Conservation (phyloP, 1,284 basidiomycete species). For the Malassezia obtusa region DNA sequence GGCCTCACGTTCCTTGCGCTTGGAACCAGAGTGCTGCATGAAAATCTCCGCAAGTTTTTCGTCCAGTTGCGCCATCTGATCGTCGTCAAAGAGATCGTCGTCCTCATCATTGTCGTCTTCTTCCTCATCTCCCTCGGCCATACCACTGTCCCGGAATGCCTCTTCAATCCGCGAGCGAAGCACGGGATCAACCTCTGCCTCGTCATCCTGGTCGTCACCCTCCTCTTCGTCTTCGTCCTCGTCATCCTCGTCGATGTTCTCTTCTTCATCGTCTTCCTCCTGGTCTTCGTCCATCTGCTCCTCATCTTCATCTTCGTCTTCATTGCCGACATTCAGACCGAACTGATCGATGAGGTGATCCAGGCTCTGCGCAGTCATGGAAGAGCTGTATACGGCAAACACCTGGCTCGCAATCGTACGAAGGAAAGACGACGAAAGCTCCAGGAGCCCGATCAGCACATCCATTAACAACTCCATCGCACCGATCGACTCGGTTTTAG, state of each 20-base stretch:
- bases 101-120: conserved; percentile 49
- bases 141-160: conserved; percentile 64
- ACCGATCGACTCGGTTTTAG: conserved; percentile 53
- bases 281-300: conserved; percentile 50
- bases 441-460: conserved; percentile 74
- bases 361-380: conserved; percentile 64
- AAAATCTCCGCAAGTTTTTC: conserved; percentile 85
- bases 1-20: conserved; percentile 20
- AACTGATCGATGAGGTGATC: conserved; percentile 63
- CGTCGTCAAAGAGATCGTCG: conserved; percentile 55
- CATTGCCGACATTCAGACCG: conserved; percentile 18
- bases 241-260: conserved; percentile 54
- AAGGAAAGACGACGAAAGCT: conserved; percentile 72
- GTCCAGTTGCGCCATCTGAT: conserved; percentile 94
- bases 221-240: conserved; percentile 50
- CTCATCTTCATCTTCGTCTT: conserved; percentile 14
- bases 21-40: conserved; percentile 58
- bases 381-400: conserved; percentile 65
- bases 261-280: conserved; percentile 24
- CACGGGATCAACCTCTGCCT: conserved; percentile 54
- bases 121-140: conserved; percentile 53
- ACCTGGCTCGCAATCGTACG: conserved; percentile 70
- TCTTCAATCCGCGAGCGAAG: conserved; percentile 66
- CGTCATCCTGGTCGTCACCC: conserved; percentile 50
- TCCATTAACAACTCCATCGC: conserved; percentile 80